These are phyloP conservation scores for Casuarina cunninghamiana DNA, from an alignment of 306 rosid genomes.

Conservation along the genomic window DNA sequence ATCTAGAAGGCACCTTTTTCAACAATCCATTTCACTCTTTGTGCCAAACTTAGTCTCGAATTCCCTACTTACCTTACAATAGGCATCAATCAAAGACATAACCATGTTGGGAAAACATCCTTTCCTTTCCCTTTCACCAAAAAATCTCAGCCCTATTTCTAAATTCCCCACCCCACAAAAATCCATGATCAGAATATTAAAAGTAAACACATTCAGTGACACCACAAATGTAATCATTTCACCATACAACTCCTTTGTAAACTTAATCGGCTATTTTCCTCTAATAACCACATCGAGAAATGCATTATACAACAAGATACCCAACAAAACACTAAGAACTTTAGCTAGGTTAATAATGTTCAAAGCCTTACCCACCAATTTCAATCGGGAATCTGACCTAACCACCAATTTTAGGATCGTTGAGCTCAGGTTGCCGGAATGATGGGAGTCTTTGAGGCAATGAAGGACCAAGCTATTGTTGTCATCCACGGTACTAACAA, in stretches of 20 bases:
- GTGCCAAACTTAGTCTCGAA: no score
- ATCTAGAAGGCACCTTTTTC: no score
- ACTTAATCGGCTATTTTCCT: slow-evolving; percentile 32
- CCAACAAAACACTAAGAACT: slow-evolving; percentile 57
- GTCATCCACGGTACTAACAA: slow-evolving; percentile 34
- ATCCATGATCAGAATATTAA: slow-evolving; percentile 76
- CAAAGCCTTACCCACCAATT: slow-evolving; percentile 46
- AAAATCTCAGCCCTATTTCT: slow-evolving; percentile 47
- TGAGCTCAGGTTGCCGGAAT: slow-evolving; percentile 56
- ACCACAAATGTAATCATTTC: slow-evolving; percentile 62
- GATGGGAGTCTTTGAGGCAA: slow-evolving; percentile 54
- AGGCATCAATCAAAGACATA: slow-evolving; percentile 62
- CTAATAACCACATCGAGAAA: slow-evolving; percentile 54
- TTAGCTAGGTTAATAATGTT: slow-evolving; percentile 53
- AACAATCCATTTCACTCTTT: no score
- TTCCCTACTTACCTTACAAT: slow-evolving; percentile 47
- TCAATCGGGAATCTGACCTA: slow-evolving; percentile 63
- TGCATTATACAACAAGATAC: slow-evolving; percentile 67
- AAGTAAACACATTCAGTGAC: slow-evolving; percentile 74
- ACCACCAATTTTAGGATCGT: slow-evolving; percentile 69
- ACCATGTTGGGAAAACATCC: slow-evolving; percentile 78
- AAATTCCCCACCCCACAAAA: slow-evolving; percentile 47
- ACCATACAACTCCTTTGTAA: slow-evolving; percentile 43
- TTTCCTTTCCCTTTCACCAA: slow-evolving; percentile 60
- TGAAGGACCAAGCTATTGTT: slow-evolving; percentile 48